Evolutionary conservation across 345 rosid species (phyloP), one percentile per base, ranked within the genome.

Genomic region (Clausena lansium): DNA sequence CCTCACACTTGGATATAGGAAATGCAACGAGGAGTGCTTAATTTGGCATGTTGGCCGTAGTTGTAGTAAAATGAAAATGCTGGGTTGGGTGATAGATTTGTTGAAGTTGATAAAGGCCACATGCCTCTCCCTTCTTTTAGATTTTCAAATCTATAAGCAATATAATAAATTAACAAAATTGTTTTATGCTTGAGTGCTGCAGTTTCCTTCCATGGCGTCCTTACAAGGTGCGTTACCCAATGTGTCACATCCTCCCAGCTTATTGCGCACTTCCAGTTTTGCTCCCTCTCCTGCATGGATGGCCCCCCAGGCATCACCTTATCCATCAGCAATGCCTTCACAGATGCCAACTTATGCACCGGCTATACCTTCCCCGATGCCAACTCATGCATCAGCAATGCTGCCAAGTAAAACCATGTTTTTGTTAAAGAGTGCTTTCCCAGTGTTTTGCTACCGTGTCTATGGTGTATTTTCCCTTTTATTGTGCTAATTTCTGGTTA

Each of bases 181-280:
- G 14, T 24, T 36, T 39, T 77, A 2, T 79, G 25, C 50, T 78
- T 65, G 73, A 72, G 20, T 74, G 75, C n/a, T 91, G 83, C 77
- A 88, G 95, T 96, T 94, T 82, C 97, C 96, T 85, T 87, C 96
- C 71, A 85, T 94, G 93, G 83, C 79, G 27, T 64, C 97, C 71
- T 79, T 90, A 74, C 95, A 90, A 85, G 82, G 91, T 78, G 92
- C 92, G 68, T 76, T 92, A 74, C 94, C 90, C 62, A 87, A 79
- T 79, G 57, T 81, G 72, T 82, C 89, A 70, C 87, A 89, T 11
- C 80, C 89, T 81, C 74, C 88, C 9, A 85, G 88, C 54, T 66
- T 87, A 35, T 73, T 80, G 72, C 89, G 11, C 75, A 47, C 89
- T 65, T 78, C 93, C 47, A 72, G 87, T 70, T 79, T 89, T 69